Conservation (phyloP, 805 yeast species). For the Starmerella vaccinii region DNA sequence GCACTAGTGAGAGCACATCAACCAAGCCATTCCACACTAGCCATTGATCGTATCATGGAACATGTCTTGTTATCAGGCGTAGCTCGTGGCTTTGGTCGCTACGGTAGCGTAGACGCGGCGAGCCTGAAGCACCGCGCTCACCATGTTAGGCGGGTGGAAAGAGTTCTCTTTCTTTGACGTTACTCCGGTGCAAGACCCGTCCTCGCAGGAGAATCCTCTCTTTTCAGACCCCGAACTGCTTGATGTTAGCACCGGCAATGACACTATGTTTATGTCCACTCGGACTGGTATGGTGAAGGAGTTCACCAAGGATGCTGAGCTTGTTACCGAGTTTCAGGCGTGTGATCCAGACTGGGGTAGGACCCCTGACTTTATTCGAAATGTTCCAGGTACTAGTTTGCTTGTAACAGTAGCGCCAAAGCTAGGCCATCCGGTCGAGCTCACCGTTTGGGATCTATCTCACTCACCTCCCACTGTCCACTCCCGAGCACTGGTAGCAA, state of each 20-base stretch:
- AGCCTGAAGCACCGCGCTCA: background rate
- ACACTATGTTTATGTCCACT: slow-evolving; percentile 51
- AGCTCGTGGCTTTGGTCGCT: too few relatives aligned
- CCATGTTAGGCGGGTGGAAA: slow-evolving; percentile 41
- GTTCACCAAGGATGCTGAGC: slow-evolving; percentile 41
- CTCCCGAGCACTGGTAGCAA: slow-evolving; percentile 30
- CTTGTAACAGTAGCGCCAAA: slow-evolving; percentile 60
- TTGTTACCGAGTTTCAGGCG: slow-evolving; percentile 46
- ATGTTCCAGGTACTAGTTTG: slow-evolving; percentile 40
- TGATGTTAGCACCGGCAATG: slow-evolving; percentile 45
- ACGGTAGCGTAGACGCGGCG: background rate
- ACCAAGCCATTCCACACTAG: too few relatives aligned
- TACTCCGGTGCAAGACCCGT: slow-evolving; percentile 78
- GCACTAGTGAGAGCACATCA: too few relatives aligned
- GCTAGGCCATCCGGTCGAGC: slow-evolving; percentile 56
- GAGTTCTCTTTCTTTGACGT: slow-evolving; percentile 81
- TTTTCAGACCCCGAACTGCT: slow-evolving; percentile 71
- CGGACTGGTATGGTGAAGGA: slow-evolving; percentile 46
- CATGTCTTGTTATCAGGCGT: background rate
- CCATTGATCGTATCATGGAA: background rate
- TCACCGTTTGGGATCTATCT: slow-evolving; percentile 66
- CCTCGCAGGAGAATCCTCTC: slow-evolving; percentile 49
- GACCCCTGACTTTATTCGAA: slow-evolving; percentile 48
- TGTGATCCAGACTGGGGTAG: slow-evolving; percentile 46
- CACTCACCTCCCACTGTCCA: slow-evolving; percentile 6